Base-by-base conservation (phyloP, 2,329 filamentous ascomycete species). In the Xylaria sp. region DNA sequence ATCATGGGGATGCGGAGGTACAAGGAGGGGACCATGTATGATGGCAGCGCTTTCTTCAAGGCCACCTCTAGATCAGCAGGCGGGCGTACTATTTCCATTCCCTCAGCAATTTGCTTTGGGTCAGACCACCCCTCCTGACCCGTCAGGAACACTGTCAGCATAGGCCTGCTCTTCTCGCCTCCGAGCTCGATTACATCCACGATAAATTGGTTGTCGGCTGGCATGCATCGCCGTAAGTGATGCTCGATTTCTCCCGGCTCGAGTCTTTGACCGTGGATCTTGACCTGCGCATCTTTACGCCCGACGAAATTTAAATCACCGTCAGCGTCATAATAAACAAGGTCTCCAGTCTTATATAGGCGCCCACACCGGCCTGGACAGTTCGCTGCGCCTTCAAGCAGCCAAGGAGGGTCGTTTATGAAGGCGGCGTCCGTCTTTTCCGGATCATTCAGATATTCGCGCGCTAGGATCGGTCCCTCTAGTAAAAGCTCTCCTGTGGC, bases 301-400 rank as follows among this genome's bases (percentile, higher is more conserved):
- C 62, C 52, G 10, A 50, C 15, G 23, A 64, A 50, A 15, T 50
- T 37, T 15, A 57, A 3, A n/a, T 37, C 41, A 10, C 54, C 62
- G 8, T 58, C 54, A n/a, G 25, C 13, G 10, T 41, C 54, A 41
- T 51, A 58, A 8, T 10, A 32, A 37, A 58, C 62, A 5, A 64
- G 62, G 44, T 64, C 62, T 12, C 62, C 62, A 5, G 62, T 58
- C 20, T 50, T 56, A 39, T 64, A 64, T 10, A 62, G 20, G 23
- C 48, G 59, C 12, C 59, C 34, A n/a, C 9, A 32, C 13, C 37
- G 15, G 2, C 48, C 48, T 3, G 48, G 12, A 20, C 41, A 60
- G 25, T 25, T 23, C 8, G 3, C 18, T 9, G 41, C 41, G 34
- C 57, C 57, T 37, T 34, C 4, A 20, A 60, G 44, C 25, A 60